A percentile compares a stretch with the other conserved stretches of the same genome.
phyloP scores from a whole-genome alignment of 306 rosid genomes.

The Quercus wislizeni region DNA sequence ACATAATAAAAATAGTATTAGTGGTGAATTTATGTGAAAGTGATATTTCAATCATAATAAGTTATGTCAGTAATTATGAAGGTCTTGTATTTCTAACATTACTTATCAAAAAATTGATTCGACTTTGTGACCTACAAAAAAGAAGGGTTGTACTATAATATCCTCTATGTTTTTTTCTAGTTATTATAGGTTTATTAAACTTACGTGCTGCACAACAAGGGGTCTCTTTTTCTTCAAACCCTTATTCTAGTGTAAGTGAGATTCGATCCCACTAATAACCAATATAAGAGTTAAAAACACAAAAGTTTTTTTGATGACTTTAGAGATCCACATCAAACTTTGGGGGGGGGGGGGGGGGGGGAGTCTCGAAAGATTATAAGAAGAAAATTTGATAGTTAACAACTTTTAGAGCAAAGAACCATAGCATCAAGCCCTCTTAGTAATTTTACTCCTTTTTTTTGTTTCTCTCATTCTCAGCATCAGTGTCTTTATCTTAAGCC shows the following conservation, averaged over 20 bases:
- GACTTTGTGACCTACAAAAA: not conserved
- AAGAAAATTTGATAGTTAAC: not conserved
- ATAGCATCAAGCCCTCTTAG: too few species aligned
- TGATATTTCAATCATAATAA: too few species aligned
- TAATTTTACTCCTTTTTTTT: not conserved
- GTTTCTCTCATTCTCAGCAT: not conserved
- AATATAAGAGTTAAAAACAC: not conserved
- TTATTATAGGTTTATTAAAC: too few species aligned
- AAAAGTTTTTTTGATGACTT: not conserved
- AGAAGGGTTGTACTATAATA: not conserved
- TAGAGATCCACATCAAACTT: not conserved
- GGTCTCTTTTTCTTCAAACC: too few species aligned
- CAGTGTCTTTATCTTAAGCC: not conserved
- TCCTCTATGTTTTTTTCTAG: not conserved
- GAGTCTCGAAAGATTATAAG: not conserved
- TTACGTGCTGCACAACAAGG: too few species aligned
- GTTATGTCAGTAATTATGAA: too few species aligned
- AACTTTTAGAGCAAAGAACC: not conserved
- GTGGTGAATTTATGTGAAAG: too few species aligned
- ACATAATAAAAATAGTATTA: too few species aligned
- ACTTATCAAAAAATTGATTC: not conserved
- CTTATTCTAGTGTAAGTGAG: too few species aligned
- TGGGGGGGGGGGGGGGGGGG: too few species aligned
- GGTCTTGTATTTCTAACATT: not conserved
- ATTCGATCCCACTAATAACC: not conserved